These are phyloP conservation scores for Saccharomycopsis selenospora DNA, from an alignment of 805 yeast genomes.

Conservation along the genomic window DNA sequence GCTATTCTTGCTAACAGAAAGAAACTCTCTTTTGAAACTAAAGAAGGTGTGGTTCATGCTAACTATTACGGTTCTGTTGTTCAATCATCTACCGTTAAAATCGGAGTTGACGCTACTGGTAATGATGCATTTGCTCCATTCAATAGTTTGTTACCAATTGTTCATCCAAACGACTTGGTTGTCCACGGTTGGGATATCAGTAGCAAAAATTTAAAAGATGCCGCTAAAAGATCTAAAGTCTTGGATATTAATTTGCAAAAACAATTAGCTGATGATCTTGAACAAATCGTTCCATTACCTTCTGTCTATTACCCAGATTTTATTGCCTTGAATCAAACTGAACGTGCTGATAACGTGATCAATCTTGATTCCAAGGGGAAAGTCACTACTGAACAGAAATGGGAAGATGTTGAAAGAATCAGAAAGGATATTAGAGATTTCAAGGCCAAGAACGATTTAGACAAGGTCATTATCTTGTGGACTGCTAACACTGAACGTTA, in stretches of 20 bases:
- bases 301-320: constrained; percentile 94
- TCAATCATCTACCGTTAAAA: constrained; percentile 81
- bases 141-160: constrained; percentile 81
- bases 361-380: constrained; percentile 47
- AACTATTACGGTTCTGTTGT: constrained; percentile 94
- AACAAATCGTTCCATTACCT: constrained; percentile 60
- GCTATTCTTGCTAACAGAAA: constrained; percentile 81
- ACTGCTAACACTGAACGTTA: constrained; percentile 96
- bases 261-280: constrained; percentile 59
- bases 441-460: constrained; percentile 64
- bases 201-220: constrained; percentile 58
- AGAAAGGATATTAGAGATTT: constrained; percentile 78
- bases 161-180: constrained; percentile 82
- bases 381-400: constrained; percentile 54
- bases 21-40: constrained; percentile 69
- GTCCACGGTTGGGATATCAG: constrained; percentile 95
- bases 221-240: constrained; percentile 81
- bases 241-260: constrained; percentile 79
- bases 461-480: constrained; percentile 88
- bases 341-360: constrained; percentile 82
- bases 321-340: constrained; percentile 90
- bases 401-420: constrained; percentile 83
- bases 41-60: constrained; percentile 65
- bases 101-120: constrained; percentile 76
- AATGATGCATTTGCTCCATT: constrained; percentile 90